Evolutionary conservation across 2,329 filamentous ascomycete species (phyloP).

Genomic region (Colletotrichum sp.): DNA sequence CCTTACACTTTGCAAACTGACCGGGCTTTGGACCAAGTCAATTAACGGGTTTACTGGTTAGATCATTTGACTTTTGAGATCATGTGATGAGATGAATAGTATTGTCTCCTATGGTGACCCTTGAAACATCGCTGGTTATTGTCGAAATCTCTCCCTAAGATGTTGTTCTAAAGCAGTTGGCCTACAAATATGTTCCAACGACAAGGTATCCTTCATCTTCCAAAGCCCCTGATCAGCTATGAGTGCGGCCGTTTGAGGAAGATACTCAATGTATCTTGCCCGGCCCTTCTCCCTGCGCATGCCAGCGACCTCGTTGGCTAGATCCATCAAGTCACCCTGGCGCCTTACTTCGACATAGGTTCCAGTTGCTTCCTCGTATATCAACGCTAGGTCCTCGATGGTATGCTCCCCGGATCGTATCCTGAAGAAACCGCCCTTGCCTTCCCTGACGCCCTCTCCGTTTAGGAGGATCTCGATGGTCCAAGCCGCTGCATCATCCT

Average conservation of each 20-base stretch:
- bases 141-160: not conserved
- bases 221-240: not conserved
- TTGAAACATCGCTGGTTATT: not conserved
- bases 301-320: not conserved
- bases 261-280: not conserved
- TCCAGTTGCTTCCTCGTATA: not conserved
- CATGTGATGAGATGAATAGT: not conserved
- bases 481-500: slow-evolving; percentile 2
- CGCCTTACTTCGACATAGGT: not conserved
- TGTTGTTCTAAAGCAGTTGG: not conserved
- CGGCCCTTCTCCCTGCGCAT: not conserved
- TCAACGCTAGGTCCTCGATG: not conserved
- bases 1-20: not conserved
- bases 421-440: slow-evolving; percentile 10
- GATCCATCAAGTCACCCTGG: not conserved
- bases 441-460: slow-evolving; percentile 6
- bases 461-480: slow-evolving; percentile 9
- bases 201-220: not conserved
- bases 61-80: not conserved
- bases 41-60: not conserved
- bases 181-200: not conserved
- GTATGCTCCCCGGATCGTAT: slow-evolving; percentile 3
- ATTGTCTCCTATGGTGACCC: not conserved
- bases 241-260: not conserved
- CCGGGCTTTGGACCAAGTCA: not conserved